Conservation (phyloP, 208 protist genomes). For the Leishmania aethiopica region DNA sequence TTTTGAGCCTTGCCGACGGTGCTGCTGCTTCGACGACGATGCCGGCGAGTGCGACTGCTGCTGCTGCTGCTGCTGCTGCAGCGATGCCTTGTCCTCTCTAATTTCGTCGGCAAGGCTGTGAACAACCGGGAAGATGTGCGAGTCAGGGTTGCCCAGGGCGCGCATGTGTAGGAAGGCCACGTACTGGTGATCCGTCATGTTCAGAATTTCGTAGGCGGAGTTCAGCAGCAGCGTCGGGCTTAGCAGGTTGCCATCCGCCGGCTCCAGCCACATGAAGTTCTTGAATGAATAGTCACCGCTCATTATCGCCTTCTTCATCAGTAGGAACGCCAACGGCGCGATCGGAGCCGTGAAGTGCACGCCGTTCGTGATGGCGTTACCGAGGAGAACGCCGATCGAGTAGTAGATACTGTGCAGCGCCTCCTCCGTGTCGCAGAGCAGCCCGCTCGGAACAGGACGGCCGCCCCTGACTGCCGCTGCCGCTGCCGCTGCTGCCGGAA, state of each 20-base stretch:
- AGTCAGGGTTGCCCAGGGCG: slow-evolving; percentile 20
- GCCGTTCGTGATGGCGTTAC: slow-evolving; percentile 57
- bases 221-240: slow-evolving; percentile 38
- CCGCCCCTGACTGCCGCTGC: neutral
- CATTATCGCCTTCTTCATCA: slow-evolving; percentile 47
- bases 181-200: slow-evolving; percentile 54
- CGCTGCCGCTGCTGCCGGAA: neutral
- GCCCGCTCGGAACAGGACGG: neutral
- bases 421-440: slow-evolving; percentile 39
- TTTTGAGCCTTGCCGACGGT: neutral
- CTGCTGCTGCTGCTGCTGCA: slow-evolving; percentile 10
- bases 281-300: slow-evolving; percentile 44
- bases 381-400: slow-evolving; percentile 53
- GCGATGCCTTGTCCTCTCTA: slow-evolving; percentile 10
- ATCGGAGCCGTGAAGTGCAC: slow-evolving; percentile 50
- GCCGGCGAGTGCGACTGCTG: neutral
- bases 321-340: slow-evolving; percentile 50
- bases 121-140: slow-evolving; percentile 40
- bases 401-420: slow-evolving; percentile 45
- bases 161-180: slow-evolving; percentile 32
- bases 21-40: neutral
- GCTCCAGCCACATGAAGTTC: slow-evolving; percentile 49
- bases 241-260: slow-evolving; percentile 58
- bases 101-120: slow-evolving; percentile 26
- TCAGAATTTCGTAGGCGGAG: slow-evolving; percentile 43